Conservation (phyloP, 1,284 basidiomycete species). For the Heliocybe sulcata region DNA sequence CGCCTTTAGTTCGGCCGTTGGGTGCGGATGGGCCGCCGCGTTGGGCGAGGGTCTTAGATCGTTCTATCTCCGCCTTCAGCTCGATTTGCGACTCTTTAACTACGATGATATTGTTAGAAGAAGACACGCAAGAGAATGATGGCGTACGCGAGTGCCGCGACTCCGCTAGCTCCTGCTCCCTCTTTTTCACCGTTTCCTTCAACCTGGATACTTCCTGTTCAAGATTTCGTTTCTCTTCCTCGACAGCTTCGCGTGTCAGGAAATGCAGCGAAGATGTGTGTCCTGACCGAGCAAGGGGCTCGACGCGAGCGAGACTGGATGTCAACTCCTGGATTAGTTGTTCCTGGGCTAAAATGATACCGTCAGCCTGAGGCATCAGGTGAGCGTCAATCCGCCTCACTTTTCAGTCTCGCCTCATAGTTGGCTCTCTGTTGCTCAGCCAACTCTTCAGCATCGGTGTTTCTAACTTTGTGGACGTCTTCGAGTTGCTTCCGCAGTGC, state of each 20-base stretch:
- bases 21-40: conserved; percentile 28
- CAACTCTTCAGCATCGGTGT: conserved; percentile 55
- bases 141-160: conserved; percentile 39
- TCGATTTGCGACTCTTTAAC: conserved; percentile 45
- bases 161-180: conserved; percentile 36
- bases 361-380: conserved; percentile 2
- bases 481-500: conserved; percentile 46
- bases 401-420: conserved; percentile 41
- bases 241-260: conserved; percentile 63
- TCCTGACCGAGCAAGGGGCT: conserved; percentile 42
- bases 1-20: conserved; percentile 43
- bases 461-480: conserved; percentile 44
- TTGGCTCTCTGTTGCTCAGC: conserved; percentile 37
- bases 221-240: conserved; percentile 51
- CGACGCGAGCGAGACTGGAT: conserved; percentile 40
- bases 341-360: conserved; percentile 40
- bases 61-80: conserved; percentile 54
- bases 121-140: background rate
- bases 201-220: conserved; percentile 41
- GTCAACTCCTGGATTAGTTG: conserved; percentile 50
- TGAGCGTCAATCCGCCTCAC: conserved; percentile 25
- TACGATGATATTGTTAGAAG: conserved; percentile 12
- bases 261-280: conserved; percentile 50
- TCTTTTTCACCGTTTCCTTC: conserved; percentile 28
- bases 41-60: conserved; percentile 38